phyloP scores from a whole-genome alignment of 495 filamentous ascomycete species.

The Evernia prunastri region DNA sequence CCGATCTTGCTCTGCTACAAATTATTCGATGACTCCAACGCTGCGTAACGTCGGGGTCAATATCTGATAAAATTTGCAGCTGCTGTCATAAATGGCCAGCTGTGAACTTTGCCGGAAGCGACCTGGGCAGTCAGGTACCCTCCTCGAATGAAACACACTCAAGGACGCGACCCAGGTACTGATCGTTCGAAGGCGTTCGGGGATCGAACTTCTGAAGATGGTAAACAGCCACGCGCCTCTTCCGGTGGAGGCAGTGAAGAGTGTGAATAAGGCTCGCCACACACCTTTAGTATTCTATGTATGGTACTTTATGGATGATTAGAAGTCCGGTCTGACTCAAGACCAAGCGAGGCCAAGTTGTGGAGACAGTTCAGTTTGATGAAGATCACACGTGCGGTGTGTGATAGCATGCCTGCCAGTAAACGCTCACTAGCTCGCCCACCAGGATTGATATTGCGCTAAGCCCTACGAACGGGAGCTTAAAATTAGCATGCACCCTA shows the following conservation, averaged over 20 bases:
- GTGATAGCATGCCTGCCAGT: background rate
- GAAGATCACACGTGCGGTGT: background rate
- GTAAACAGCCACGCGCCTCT: slow-evolving; percentile 42
- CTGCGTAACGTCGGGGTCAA: no score
- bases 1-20: background rate
- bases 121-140: slow-evolving; percentile 45
- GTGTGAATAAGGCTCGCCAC: slow-evolving; percentile 42
- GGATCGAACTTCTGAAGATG: slow-evolving; percentile 48
- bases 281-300: background rate
- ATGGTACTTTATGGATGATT: background rate
- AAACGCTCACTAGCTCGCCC: no score
- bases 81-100: slow-evolving; percentile 39
- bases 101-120: slow-evolving; percentile 34
- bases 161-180: background rate
- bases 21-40: slow-evolving; percentile 45
- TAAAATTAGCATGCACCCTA: background rate
- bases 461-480: background rate
- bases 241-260: slow-evolving; percentile 42
- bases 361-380: background rate
- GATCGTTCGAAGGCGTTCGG: slow-evolving; percentile 19
- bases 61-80: slow-evolving; percentile 50
- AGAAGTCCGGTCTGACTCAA: background rate
- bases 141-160: background rate
- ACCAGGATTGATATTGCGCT: background rate
- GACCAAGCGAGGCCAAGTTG: no score